Conservation (phyloP, 441 rosid genomes). For the Eruca vesicaria region DNA sequence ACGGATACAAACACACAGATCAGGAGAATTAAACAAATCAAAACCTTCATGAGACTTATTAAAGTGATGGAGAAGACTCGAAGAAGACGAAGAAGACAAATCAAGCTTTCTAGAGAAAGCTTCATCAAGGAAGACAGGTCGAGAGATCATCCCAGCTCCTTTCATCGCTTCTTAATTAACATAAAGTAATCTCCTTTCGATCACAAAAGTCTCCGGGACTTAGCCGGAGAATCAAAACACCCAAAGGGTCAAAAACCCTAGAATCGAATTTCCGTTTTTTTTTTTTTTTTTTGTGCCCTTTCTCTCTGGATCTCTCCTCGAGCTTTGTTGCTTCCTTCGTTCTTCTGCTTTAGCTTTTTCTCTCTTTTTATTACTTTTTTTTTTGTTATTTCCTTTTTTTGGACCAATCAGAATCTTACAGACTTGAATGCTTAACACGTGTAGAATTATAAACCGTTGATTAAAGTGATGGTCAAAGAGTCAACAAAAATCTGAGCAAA, state of each 20-base stretch:
- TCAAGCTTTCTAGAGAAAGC: conserved; percentile 52
- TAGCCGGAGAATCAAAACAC: conserved; percentile 23
- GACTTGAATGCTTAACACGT: conserved; percentile 17
- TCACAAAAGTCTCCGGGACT: conserved; percentile 35
- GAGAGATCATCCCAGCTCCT: conserved; percentile 45
- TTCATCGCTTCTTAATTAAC: conserved; percentile 43
- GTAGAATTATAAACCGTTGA: conserved; percentile 40
- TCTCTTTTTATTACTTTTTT: neutral
- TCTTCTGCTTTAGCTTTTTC: conserved; percentile 8
- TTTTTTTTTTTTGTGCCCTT: neutral
- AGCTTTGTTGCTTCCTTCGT: conserved; percentile 19
- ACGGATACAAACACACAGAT: neutral
- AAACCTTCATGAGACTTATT: conserved; percentile 71
- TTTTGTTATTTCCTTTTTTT: neutral
- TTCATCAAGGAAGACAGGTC: conserved; percentile 44
- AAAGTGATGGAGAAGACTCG: conserved; percentile 49
- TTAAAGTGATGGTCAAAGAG: conserved; percentile 27
- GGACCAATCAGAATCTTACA: conserved; percentile 14
- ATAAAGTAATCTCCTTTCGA: conserved; percentile 11
- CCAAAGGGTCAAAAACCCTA: conserved; percentile 33
- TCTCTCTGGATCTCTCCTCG: conserved; percentile 10
- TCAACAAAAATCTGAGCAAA: conserved; percentile 36
- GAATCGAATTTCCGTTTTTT: neutral
- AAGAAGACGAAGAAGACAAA: conserved; percentile 40
- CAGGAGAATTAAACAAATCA: neutral